phyloP scores from a whole-genome alignment of 192 early-diverging fungal genomes.

The Entomortierella parvispora region DNA sequence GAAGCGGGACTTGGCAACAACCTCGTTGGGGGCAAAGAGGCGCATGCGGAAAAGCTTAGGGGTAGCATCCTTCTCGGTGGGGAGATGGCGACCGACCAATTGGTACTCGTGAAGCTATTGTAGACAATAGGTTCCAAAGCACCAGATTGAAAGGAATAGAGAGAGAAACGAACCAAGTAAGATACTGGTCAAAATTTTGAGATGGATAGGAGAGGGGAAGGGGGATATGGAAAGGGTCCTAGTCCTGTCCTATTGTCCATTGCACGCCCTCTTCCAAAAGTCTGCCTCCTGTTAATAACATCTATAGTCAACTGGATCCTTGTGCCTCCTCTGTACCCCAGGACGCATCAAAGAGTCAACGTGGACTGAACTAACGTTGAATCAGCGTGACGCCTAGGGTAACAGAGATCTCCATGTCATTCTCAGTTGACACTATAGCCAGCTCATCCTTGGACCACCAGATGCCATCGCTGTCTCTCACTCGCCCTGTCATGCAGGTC shows the following conservation, averaged over 20 bases:
- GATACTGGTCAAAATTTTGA: constrained; percentile 54
- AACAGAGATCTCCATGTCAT: too few species aligned
- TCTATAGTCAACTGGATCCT: too few species aligned
- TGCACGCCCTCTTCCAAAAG: neutral
- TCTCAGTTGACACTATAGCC: too few species aligned
- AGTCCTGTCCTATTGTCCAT: constrained; percentile 9
- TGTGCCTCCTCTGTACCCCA: too few species aligned
- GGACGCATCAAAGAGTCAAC: too few species aligned
- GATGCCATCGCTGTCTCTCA: too few species aligned
- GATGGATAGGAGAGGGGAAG: neutral
- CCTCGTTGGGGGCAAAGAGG: constrained; percentile 98
- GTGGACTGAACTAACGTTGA: too few species aligned
- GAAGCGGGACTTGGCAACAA: constrained; percentile 99
- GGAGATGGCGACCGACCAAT: constrained; percentile 96
- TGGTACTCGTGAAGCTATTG: constrained; percentile 66
- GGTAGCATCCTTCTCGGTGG: constrained; percentile 89
- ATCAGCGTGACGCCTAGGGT: too few species aligned
- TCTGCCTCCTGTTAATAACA: neutral
- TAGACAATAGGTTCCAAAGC: constrained; percentile 20
- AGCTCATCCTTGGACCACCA: too few species aligned
- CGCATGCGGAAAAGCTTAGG: constrained; percentile 99
- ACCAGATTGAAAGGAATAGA: constrained; percentile 35
- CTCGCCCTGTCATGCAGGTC: too few species aligned
- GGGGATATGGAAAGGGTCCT: neutral
- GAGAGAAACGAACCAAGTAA: constrained; percentile 54